Evolutionary conservation across 225 moss, liverwort and hornwort species (phyloP).

Genomic region (Lunularia cruciata): DNA sequence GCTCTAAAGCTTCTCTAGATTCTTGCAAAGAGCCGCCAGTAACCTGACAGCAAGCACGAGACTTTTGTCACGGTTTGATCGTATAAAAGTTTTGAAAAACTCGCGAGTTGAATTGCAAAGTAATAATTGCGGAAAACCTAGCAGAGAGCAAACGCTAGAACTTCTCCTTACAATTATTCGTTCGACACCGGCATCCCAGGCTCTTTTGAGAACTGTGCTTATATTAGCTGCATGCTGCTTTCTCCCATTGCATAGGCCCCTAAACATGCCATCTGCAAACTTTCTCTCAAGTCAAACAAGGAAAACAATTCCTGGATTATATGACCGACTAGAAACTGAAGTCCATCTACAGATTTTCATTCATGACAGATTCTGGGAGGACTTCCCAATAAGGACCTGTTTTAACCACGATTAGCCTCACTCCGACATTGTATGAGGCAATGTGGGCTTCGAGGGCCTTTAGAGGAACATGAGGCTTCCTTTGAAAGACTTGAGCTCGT

Average conservation of each 20-base stretch:
- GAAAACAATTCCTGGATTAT: neutral
- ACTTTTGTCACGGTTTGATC: neutral
- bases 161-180: slow-evolving; percentile 70
- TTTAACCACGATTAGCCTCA: no score
- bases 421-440: no score
- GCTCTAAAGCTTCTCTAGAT: slow-evolving; percentile 72
- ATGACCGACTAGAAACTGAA: neutral
- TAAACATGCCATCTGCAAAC: slow-evolving; percentile 79
- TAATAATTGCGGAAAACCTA: slow-evolving; percentile 1
- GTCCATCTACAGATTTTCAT: no score
- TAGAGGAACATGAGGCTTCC: no score
- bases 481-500: no score
- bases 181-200: slow-evolving; percentile 89
- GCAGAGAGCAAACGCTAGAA: no score
- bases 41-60: slow-evolving; percentile 39
- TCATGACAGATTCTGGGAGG: no score
- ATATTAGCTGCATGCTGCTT: slow-evolving; percentile 73
- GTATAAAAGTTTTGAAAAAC: neutral
- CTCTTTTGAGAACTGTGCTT: slow-evolving; percentile 68
- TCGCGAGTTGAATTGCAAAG: neutral
- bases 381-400: no score
- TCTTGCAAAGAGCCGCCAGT: slow-evolving; percentile 87
- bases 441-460: no score
- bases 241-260: slow-evolving; percentile 81
- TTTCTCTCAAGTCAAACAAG: neutral